phyloP scores from a whole-genome alignment of 257 asterid species.

The Salvia splendens region DNA sequence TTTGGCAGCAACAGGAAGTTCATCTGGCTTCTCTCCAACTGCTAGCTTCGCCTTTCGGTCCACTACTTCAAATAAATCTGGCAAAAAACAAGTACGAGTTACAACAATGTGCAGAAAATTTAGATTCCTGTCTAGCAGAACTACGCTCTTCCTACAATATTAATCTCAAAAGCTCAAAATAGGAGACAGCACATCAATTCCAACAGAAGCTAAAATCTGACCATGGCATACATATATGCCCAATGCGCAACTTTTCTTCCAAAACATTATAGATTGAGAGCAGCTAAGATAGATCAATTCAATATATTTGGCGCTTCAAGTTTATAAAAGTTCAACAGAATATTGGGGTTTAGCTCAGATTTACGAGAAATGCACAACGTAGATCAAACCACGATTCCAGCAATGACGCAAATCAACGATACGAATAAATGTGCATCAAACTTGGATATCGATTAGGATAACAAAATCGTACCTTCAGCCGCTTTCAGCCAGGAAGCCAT shows the following conservation, averaged over 20 bases:
- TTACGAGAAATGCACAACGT: conserved; percentile 30
- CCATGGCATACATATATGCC: conserved; percentile 1
- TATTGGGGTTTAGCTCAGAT: conserved; percentile 19
- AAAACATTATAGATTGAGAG: conserved; percentile 6
- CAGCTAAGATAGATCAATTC: conserved; percentile 10
- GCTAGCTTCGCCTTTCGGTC: conserved; percentile 94
- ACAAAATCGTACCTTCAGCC: conserved; percentile 75
- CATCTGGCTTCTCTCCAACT: conserved; percentile 81
- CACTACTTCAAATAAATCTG: conserved; percentile 96
- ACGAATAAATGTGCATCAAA: conserved; percentile 14
- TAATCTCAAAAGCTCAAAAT: conserved; percentile 12
- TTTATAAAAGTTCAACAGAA: neutral
- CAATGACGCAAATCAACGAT: conserved; percentile 28
- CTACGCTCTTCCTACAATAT: neutral
- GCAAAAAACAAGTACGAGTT: conserved; percentile 28
- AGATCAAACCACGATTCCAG: conserved; percentile 34
- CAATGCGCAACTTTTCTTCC: conserved; percentile 6
- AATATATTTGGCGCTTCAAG: conserved; percentile 17
- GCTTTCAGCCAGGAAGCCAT: conserved; percentile 95
- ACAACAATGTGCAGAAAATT: conserved; percentile 16
- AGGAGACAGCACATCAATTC: conserved; percentile 16
- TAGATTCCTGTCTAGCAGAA: neutral
- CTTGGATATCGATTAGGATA: neutral
- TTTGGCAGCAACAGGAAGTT: conserved; percentile 52
- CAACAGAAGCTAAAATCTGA: conserved; percentile 5